Base-by-base conservation (phyloP, 768 basidiomycete genomes). In the Collybia sp. region DNA sequence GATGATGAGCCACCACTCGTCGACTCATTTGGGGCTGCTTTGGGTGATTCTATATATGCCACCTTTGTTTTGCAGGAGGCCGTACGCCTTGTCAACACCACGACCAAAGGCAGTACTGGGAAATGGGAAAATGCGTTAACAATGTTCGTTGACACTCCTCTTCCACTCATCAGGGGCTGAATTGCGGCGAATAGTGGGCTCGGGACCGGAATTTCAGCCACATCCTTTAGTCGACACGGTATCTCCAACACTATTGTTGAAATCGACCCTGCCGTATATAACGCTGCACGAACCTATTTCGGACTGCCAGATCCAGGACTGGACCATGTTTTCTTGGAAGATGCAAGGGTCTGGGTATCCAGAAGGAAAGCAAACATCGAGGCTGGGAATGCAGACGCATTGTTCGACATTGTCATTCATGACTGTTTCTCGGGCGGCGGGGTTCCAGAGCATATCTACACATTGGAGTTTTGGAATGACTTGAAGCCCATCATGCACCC, bases 361-460 rank as follows among this genome's bases (percentile, higher is more conserved):
- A 63, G 69, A 40, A 72, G 72, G 43, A 58, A 58, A 15, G 57
- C 52, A 19, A 56, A 47, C 17, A 43, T 62, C 8, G 59, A 58
- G 4, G 53, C 58, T 17, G 60, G 63, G 30, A 53, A 60, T n/a
- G 50, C 57, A 19, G 52, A 56, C 35, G 61, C 61, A 8, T 65
- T 67, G 15, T 91, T 79, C 58, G 85, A 89, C 53, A 72, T 85
- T 50, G 78, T 93, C 34, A 70, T 95, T 0, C 95, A 97, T 53
- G 94, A 95, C 56, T 90, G 89, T 58, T 97, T 96, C 61, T 92
- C 93, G 8, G 95, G 94, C 8, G 95, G 95, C 2, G 82, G 80
- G n/a, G 83, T 97, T 2, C 93, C 95, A 0, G 70, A 82, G 32
- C 85, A 91, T 56, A 67, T 97, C 43, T 97, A 87, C 65, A 89